Evolutionary conservation across 768 basidiomycete genomes (phyloP).

Genomic region (Roridomyces roridus): DNA sequence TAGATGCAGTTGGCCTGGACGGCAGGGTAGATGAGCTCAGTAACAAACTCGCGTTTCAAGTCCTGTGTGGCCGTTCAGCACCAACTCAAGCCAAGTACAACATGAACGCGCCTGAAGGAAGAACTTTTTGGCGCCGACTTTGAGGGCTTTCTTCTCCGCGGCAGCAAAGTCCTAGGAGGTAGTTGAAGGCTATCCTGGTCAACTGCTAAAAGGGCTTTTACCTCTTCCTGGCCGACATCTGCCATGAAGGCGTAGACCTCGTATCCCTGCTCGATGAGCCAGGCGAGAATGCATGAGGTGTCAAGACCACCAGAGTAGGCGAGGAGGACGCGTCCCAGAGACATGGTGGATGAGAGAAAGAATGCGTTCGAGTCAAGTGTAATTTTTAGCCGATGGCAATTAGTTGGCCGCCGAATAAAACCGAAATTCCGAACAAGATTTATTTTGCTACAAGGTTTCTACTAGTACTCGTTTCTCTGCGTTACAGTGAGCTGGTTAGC

Average conservation of each 20-base stretch:
- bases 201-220: conserved; percentile 24
- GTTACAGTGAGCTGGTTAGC: conserved; percentile 23
- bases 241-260: conserved; percentile 98
- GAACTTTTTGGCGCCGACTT: conserved; percentile 95
- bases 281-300: conserved; percentile 98
- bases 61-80: conserved; percentile 58
- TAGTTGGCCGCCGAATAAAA: too few species aligned
- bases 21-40: conserved; percentile 96
- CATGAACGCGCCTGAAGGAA: conserved; percentile 73
- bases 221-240: conserved; percentile 93
- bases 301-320: conserved; percentile 99
- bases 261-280: conserved; percentile 98
- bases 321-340: conserved; percentile 86
- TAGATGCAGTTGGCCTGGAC: conserved; percentile 99
- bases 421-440: neutral
- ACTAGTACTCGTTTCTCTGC: conserved; percentile 22
- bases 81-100: neutral
- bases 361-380: neutral
- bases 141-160: conserved; percentile 86
- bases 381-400: too few species aligned
- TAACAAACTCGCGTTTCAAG: conserved; percentile 92
- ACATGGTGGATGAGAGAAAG: conserved; percentile 39
- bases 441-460: neutral
- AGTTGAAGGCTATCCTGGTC: conserved; percentile 14
- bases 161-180: conserved; percentile 84